These are phyloP conservation scores for Trametes sanguinea DNA, from an alignment of 768 basidiomycete genomes.

Conservation along the genomic window DNA sequence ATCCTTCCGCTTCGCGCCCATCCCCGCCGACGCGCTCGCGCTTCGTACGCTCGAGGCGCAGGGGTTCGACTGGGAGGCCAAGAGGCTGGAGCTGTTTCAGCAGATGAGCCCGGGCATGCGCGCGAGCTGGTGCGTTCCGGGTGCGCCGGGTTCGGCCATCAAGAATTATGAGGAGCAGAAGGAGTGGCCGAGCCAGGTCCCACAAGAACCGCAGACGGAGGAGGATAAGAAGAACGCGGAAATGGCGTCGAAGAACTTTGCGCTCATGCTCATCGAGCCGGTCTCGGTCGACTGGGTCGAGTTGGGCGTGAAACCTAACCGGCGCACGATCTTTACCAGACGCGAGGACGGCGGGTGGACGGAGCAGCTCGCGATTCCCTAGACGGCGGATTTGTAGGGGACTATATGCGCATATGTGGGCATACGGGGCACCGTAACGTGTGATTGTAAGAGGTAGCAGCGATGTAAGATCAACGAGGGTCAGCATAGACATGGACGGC, in stretches of 20 bases:
- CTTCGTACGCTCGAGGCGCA: conserved; percentile 23
- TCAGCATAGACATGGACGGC: no score
- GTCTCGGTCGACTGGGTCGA: conserved; percentile 69
- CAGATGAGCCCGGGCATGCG: conserved; percentile 61
- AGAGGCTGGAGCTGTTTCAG: conserved; percentile 61
- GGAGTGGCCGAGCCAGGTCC: conserved; percentile 60
- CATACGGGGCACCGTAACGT: no score
- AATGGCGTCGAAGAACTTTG: conserved; percentile 64
- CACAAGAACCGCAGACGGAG: conserved; percentile 45
- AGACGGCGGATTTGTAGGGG: not conserved
- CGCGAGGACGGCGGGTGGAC: conserved; percentile 47
- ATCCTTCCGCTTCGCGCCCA: conserved; percentile 21
- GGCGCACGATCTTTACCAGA: conserved; percentile 55
- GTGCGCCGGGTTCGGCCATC: conserved; percentile 56
- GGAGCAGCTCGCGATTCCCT: conserved; percentile 69
- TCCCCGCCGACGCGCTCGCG: conserved; percentile 13
- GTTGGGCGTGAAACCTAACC: conserved; percentile 56
- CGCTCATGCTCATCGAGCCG: conserved; percentile 73
- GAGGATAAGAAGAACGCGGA: conserved; percentile 50
- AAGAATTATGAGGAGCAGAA: conserved; percentile 56
- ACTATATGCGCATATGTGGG: no score
- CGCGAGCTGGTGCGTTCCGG: conserved; percentile 71
- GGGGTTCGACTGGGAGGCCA: conserved; percentile 64
- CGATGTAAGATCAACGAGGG: no score
- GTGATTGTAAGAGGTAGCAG: no score